phyloP scores from a whole-genome alignment of 495 filamentous ascomycete species.

The Neurospora sp. region DNA sequence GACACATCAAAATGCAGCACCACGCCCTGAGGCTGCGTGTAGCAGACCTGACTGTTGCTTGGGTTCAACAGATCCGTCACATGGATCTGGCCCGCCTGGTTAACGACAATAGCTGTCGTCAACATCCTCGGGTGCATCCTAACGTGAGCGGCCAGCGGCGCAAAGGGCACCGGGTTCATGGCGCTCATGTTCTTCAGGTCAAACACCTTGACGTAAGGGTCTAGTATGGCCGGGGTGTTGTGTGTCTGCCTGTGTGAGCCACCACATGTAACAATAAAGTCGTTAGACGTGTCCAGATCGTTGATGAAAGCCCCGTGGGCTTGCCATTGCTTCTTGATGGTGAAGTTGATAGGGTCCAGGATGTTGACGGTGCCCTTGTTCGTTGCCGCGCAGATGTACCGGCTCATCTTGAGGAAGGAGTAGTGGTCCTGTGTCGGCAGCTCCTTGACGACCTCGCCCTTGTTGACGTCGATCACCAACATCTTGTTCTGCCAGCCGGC shows the following conservation, averaged over 20 bases:
- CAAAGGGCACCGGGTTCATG: constrained; percentile 84
- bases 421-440: constrained; percentile 65
- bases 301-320: constrained; percentile 76
- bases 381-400: constrained; percentile 87
- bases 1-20: constrained; percentile 73
- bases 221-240: constrained; percentile 53
- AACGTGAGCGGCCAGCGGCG: constrained; percentile 81
- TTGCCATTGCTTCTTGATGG: constrained; percentile 74
- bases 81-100: constrained; percentile 83
- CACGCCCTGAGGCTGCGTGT: constrained; percentile 62
- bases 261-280: constrained; percentile 91
- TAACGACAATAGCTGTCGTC: constrained; percentile 84
- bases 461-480: constrained; percentile 83
- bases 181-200: constrained; percentile 79
- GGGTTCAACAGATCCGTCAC: constrained; percentile 93
- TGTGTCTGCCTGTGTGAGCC: constrained; percentile 57
- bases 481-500: constrained; percentile 79
- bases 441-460: constrained; percentile 66
- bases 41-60: constrained; percentile 79
- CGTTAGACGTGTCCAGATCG: constrained; percentile 90
- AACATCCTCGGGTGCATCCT: constrained; percentile 91
- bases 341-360: constrained; percentile 66
- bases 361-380: constrained; percentile 75
- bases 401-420: constrained; percentile 80
- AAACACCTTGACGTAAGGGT: constrained; percentile 87